Percentiles rank a stretch among this genome's conserved stretches.
These are phyloP conservation scores for Kodamaea sagamina DNA, from an alignment of 805 yeast genomes.

Conservation along the genomic window DNA sequence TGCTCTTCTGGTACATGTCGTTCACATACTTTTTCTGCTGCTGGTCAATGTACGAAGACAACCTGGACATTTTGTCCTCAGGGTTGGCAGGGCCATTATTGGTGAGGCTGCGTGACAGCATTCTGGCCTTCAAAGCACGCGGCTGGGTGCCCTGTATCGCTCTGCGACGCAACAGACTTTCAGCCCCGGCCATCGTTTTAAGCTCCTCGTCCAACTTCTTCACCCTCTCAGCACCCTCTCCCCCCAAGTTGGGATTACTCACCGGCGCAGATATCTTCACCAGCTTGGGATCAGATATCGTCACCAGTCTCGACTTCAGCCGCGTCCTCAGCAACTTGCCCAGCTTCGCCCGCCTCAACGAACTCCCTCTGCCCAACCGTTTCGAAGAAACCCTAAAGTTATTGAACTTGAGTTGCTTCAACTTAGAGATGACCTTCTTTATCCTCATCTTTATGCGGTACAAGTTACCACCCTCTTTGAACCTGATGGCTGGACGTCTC, in stretches of 20 bases:
- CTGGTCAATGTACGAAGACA: slow-evolving; percentile 29
- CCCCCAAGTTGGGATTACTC: slow-evolving; percentile 35
- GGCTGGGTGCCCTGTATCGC: not conserved
- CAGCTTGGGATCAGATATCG: not conserved
- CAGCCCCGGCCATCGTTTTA: slow-evolving; percentile 29
- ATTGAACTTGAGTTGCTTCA: slow-evolving; percentile 22
- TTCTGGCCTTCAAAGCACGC: no score
- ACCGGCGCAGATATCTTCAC: slow-evolving; percentile 30
- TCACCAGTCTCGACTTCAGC: slow-evolving; percentile 3
- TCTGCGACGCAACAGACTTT: slow-evolving; percentile 16
- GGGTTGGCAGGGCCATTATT: slow-evolving; percentile 6
- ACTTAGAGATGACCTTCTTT: slow-evolving; percentile 24
- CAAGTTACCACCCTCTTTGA: slow-evolving; percentile 33
- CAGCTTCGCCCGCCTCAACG: slow-evolving; percentile 1
- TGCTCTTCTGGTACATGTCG: slow-evolving; percentile 9
- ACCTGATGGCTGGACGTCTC: slow-evolving; percentile 37
- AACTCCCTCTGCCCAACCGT: slow-evolving; percentile 20
- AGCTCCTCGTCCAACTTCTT: slow-evolving; percentile 23
- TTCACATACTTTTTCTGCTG: slow-evolving; percentile 23
- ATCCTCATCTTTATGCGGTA: slow-evolving; percentile 35
- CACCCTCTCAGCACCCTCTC: slow-evolving; percentile 16
- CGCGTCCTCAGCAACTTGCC: not conserved
- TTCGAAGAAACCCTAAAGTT: slow-evolving; percentile 30
- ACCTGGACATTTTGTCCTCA: slow-evolving; percentile 22
- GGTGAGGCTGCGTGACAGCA: no score